phyloP scores from a whole-genome alignment of 1,284 basidiomycete genomes.

The Apiotrichum akiyoshidainum region DNA sequence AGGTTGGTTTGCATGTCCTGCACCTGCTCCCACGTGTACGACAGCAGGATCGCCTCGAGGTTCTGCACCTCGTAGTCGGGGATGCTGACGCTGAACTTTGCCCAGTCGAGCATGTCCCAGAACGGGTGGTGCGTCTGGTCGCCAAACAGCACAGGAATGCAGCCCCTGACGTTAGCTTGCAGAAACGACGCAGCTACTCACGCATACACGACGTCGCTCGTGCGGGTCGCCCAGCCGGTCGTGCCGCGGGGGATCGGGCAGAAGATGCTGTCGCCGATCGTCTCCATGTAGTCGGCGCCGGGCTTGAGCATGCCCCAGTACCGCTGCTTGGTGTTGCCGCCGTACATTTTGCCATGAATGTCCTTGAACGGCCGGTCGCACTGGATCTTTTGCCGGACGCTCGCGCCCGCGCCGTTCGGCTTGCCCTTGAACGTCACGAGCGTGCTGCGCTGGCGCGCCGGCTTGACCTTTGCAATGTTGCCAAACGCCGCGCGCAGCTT shows the following conservation, averaged over 20 bases:
- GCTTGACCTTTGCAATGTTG: slow-evolving; percentile 12
- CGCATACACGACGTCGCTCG: slow-evolving; percentile 47
- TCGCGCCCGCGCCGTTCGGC: slow-evolving; percentile 26
- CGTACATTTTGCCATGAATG: slow-evolving; percentile 6
- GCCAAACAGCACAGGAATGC: slow-evolving; percentile 50
- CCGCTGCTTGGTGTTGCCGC: slow-evolving; percentile 3
- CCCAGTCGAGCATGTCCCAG: slow-evolving; percentile 49
- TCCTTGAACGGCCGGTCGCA: slow-evolving; percentile 23
- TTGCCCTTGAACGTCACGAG: slow-evolving; percentile 35
- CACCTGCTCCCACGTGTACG: slow-evolving; percentile 34
- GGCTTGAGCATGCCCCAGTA: slow-evolving; percentile 12
- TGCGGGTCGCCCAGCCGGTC: slow-evolving; percentile 44
- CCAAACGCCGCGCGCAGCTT: slow-evolving; percentile 26
- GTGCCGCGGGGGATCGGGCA: slow-evolving; percentile 45
- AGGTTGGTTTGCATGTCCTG: slow-evolving; percentile 43
- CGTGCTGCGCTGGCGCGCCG: slow-evolving; percentile 6
- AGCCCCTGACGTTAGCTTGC: slow-evolving; percentile 28
- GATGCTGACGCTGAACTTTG: slow-evolving; percentile 43
- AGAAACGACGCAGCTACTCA: neutral
- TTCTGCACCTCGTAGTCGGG: slow-evolving; percentile 39
- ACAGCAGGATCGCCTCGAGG: slow-evolving; percentile 40
- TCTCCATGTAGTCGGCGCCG: slow-evolving; percentile 36
- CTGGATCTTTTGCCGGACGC: slow-evolving; percentile 26
- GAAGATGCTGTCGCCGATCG: slow-evolving; percentile 44
- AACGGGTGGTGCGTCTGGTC: slow-evolving; percentile 45